phyloP scores from a whole-genome alignment of 306 rosid species.

The Glycine latifolia region DNA sequence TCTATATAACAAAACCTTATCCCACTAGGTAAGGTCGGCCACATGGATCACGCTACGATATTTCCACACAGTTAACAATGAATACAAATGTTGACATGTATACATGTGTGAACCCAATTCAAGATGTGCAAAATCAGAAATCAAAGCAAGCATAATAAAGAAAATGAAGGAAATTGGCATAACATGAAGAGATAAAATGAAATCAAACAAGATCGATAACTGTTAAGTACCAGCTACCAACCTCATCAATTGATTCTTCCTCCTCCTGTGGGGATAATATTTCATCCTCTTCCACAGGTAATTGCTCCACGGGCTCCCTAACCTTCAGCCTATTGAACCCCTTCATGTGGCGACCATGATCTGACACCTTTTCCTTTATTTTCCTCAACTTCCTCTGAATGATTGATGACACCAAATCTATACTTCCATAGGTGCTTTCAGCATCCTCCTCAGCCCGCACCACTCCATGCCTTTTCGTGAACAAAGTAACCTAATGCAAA shows the following conservation, averaged over 20 bases:
- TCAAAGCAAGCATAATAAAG: background rate
- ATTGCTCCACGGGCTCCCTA: conserved; percentile 58
- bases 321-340: conserved; percentile 77
- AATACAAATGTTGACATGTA: background rate
- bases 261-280: conserved; percentile 50
- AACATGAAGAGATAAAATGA: conserved; percentile 6
- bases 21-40: no score
- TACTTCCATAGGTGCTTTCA: conserved; percentile 80
- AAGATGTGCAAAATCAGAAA: conserved; percentile 30
- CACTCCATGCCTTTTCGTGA: conserved; percentile 87
- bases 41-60: no score
- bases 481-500: conserved; percentile 74
- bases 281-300: conserved; percentile 50
- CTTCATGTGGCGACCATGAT: conserved; percentile 95
- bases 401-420: conserved; percentile 86
- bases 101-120: background rate
- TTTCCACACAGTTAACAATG: no score
- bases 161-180: background rate
- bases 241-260: conserved; percentile 69
- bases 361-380: conserved; percentile 88
- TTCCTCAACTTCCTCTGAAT: conserved; percentile 96
- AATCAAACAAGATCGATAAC: background rate
- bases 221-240: conserved; percentile 43
- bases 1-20: background rate
- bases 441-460: conserved; percentile 89